A percentile compares a stretch with the other conserved stretches of the same genome.
phyloP scores from a whole-genome alignment of 495 filamentous ascomycete species.

The Zalerion maritima region DNA sequence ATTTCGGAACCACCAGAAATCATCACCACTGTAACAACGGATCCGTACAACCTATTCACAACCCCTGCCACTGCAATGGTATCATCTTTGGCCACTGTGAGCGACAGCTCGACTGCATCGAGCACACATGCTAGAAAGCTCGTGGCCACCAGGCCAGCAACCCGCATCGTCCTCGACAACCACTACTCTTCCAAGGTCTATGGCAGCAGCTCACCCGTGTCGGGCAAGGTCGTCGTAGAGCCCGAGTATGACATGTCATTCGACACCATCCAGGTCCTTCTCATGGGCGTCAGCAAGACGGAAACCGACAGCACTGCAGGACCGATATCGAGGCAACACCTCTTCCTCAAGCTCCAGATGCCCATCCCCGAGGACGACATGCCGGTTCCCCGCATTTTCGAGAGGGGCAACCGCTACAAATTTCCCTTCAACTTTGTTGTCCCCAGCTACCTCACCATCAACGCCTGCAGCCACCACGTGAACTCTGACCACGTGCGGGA shows the following conservation, averaged over 20 bases:
- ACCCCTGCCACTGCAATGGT: no score
- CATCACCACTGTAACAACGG: no score
- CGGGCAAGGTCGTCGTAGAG: slow-evolving; percentile 38
- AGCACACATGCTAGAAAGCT: no score
- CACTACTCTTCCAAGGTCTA: slow-evolving; percentile 33
- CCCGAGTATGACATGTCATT: slow-evolving; percentile 53
- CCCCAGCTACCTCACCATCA: slow-evolving; percentile 51
- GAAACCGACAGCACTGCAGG: slow-evolving; percentile 25
- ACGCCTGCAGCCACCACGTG: slow-evolving; percentile 31
- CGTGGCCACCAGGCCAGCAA: slow-evolving; percentile 16
- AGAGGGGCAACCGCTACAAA: slow-evolving; percentile 49
- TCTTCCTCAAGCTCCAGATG: slow-evolving; percentile 70
- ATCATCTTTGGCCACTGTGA: no score
- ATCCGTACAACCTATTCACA: no score
- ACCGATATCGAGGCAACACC: slow-evolving; percentile 31
- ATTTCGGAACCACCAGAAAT: no score
- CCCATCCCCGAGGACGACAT: slow-evolving; percentile 56
- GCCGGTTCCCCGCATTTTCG: slow-evolving; percentile 53
- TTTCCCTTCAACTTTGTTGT: slow-evolving; percentile 85
- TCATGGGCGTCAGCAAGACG: slow-evolving; percentile 49
- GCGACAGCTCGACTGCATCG: no score
- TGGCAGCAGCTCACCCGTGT: slow-evolving; percentile 30
- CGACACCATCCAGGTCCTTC: slow-evolving; percentile 64
- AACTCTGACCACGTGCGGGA: slow-evolving; percentile 44
- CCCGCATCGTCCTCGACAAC: slow-evolving; percentile 29